phyloP scores from a whole-genome alignment of 257 asterid genomes.

The Lithospermum erythrorhizon region DNA sequence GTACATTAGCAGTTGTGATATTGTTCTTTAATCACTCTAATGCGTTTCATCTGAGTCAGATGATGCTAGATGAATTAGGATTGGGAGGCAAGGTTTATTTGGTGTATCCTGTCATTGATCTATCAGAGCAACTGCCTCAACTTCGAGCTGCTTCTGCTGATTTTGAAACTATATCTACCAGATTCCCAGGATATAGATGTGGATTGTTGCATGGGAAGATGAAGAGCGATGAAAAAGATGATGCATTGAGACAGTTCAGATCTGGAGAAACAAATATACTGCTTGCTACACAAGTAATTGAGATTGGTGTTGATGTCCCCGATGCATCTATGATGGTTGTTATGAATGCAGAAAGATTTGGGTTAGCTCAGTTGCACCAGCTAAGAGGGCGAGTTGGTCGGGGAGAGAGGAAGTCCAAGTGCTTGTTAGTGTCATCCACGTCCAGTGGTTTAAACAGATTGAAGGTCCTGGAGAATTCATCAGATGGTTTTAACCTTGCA shows the following conservation, averaged over 20 bases:
- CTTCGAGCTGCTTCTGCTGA: slow-evolving; percentile 88
- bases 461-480: slow-evolving; percentile 73
- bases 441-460: slow-evolving; percentile 51
- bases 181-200: slow-evolving; percentile 49
- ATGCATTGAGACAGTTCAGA: slow-evolving; percentile 59
- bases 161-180: slow-evolving; percentile 46
- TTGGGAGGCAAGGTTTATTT: slow-evolving; percentile 74
- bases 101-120: slow-evolving; percentile 78
- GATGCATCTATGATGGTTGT: slow-evolving; percentile 99
- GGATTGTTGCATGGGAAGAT: slow-evolving; percentile 84
- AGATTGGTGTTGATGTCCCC: slow-evolving; percentile 89
- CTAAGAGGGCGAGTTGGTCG: slow-evolving; percentile 95
- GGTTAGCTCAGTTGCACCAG: slow-evolving; percentile 88
- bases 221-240: slow-evolving; percentile 75
- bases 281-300: slow-evolving; percentile 90
- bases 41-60: slow-evolving; percentile 34
- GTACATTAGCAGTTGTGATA: not conserved
- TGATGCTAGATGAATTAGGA: slow-evolving; percentile 69
- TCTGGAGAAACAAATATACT: slow-evolving; percentile 65
- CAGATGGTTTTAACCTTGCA: slow-evolving; percentile 78
- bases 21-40: not conserved
- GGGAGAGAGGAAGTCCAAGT: slow-evolving; percentile 72
- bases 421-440: slow-evolving; percentile 53
- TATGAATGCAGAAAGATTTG: slow-evolving; percentile 92
- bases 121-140: slow-evolving; percentile 87